Base-by-base conservation (phyloP, 1,284 basidiomycete species). In the Ceratobasidium theobromae region DNA sequence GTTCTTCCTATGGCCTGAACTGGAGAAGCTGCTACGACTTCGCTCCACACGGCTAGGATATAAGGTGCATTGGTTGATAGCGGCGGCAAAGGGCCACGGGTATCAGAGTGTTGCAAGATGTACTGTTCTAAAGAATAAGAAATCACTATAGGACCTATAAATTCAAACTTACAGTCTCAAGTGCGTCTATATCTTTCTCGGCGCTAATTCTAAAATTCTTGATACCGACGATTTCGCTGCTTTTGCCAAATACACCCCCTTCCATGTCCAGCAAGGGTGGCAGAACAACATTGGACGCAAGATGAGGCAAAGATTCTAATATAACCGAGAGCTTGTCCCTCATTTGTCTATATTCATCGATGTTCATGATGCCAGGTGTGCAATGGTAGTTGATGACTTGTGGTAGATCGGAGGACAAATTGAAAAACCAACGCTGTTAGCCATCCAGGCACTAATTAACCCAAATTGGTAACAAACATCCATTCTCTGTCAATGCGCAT, bases 11-110 rank as follows among this genome's bases (percentile, higher is more conserved):
- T 77, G 0, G 83, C 81, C 0, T 82, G 76, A 11, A 90, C 77
- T 0, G 86, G 85, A 0, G 78, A 79, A 1, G 87, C 86, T 66
- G 81, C 80, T 8, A 88, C 71, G 0, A 91, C 77, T 72, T 90
- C 86, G 69, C 88, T 84, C 89, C 89, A 93, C 0, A 91, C 87
- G 0, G 87, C 83, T 27, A 87, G 79, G 27, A 90, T 79, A 72
- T 91, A 90, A 0, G 86, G 86, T 1, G 89, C 87, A 72, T 91
- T 91, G 4, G 86, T 88, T 0, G 87, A 89, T 9, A 84, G 76
- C 1, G 84, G 73, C 1, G 82, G 81, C 1, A 80, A 73, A 38
- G 77, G 49, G 35, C 55, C 55, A 11, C 28, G 35, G 21, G 45
- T 60, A 12, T 57, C 45, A 11, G 23, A 46, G 43, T 66, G 53